phyloP scores from a whole-genome alignment of 2,329 filamentous ascomycete species.

The Colletotrichum viniferum region DNA sequence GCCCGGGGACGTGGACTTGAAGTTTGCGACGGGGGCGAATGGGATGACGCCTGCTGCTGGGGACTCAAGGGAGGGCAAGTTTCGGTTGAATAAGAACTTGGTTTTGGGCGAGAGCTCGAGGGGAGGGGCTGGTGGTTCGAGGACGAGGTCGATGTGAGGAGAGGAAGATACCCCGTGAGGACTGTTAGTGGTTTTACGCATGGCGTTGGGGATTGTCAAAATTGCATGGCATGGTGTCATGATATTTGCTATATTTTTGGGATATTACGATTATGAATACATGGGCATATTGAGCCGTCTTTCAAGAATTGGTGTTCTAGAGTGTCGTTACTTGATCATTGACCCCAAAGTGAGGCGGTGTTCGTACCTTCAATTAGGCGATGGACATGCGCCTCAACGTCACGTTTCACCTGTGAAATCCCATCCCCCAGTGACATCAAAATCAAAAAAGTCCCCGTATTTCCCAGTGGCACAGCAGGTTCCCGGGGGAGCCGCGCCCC shows the following conservation, averaged over 20 bases:
- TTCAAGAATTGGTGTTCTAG: background rate
- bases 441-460: background rate
- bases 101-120: background rate
- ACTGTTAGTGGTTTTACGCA: background rate
- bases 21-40: conserved; percentile 18
- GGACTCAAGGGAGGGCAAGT: conserved; percentile 11
- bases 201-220: background rate
- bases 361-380: background rate
- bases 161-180: background rate
- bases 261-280: background rate
- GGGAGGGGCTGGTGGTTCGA: background rate
- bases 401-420: background rate
- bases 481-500: background rate
- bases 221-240: background rate
- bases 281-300: background rate
- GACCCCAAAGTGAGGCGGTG: background rate
- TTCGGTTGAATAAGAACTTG: background rate
- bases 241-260: background rate
- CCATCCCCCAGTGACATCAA: background rate
- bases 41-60: conserved; percentile 16
- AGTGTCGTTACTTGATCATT: background rate
- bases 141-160: background rate
- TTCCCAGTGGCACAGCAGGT: background rate
- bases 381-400: background rate
- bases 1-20: conserved; percentile 13